Conservation (phyloP, 1,284 basidiomycete species). For the Cryptococcus jaspeensis region DNA sequence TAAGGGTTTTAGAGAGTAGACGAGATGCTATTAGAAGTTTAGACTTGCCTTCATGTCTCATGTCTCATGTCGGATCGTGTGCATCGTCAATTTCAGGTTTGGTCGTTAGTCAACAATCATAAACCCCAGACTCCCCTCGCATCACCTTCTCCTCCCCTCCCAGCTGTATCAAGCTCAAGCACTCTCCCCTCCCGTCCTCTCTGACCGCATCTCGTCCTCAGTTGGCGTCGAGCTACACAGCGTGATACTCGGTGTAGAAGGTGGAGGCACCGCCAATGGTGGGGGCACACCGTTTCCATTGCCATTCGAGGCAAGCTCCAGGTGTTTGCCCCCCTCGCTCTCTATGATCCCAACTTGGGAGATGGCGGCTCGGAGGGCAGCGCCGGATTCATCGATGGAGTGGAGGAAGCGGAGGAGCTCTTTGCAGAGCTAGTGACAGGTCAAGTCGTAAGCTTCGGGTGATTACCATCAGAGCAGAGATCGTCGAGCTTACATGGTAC, state of each 20-base stretch:
- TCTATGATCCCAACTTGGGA: constrained; percentile 40
- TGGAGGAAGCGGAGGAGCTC: constrained; percentile 89
- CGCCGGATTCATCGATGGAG: constrained; percentile 82
- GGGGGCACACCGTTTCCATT: background rate
- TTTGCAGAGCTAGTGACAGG: constrained; percentile 51
- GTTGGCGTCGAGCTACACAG: background rate
- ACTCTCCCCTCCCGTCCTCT: no score
- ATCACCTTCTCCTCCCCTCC: no score
- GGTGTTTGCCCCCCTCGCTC: no score
- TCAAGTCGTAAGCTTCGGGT: background rate
- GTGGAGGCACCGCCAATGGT: background rate
- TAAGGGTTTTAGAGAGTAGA: no score
- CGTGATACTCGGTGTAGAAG: background rate
- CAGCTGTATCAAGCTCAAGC: no score
- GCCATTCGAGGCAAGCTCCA: no score
- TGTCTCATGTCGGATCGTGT: no score
- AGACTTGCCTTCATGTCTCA: no score
- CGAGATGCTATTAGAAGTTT: no score
- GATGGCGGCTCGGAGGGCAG: constrained; percentile 58
- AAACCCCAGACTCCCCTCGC: no score
- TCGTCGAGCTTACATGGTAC: constrained; percentile 30
- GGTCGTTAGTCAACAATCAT: no score
- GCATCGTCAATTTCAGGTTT: no score
- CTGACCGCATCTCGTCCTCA: background rate
- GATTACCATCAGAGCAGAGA: background rate